phyloP scores from a whole-genome alignment of 371 early-diverging fungal species.

The Mycotypha africana region DNA sequence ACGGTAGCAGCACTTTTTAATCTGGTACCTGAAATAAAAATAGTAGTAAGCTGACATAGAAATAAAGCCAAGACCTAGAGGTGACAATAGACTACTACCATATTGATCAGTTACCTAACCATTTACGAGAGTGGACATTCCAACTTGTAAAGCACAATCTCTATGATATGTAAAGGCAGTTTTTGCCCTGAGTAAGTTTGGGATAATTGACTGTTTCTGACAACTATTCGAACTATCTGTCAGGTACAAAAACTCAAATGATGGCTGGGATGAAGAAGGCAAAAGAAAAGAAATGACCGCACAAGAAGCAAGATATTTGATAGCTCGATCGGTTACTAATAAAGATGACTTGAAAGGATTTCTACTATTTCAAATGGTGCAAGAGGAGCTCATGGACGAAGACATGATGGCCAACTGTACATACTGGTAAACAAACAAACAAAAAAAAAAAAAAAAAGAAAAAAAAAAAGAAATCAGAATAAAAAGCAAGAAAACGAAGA shows the following conservation, averaged over 20 bases:
- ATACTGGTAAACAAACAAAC: conserved; percentile 44
- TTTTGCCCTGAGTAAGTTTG: too few species aligned
- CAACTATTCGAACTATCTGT: neutral
- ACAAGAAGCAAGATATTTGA: conserved; percentile 41
- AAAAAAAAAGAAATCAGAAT: too few species aligned
- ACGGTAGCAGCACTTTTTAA: too few species aligned
- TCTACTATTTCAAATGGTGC: conserved; percentile 50
- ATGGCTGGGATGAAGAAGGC: conserved; percentile 49
- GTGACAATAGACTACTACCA: conserved; percentile 38
- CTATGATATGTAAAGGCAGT: conserved; percentile 39
- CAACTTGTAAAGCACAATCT: conserved; percentile 52
- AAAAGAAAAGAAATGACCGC: conserved; percentile 48
- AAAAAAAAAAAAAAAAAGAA: too few species aligned
- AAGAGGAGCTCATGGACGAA: conserved; percentile 58
- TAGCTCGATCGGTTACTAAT: conserved; percentile 32
- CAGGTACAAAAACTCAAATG: conserved; percentile 49
- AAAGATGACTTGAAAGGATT: conserved; percentile 42
- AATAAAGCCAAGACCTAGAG: conserved; percentile 19
- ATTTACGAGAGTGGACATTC: conserved; percentile 38
- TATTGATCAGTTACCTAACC: conserved; percentile 33
- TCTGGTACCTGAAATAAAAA: too few species aligned
- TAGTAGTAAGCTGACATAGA: too few species aligned
- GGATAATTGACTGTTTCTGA: too few species aligned
- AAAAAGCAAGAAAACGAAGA: too few species aligned
- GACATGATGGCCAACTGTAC: conserved; percentile 49